These are phyloP conservation scores for Rubroshorea leprosula DNA, from an alignment of 345 rosid genomes.

Conservation along the genomic window DNA sequence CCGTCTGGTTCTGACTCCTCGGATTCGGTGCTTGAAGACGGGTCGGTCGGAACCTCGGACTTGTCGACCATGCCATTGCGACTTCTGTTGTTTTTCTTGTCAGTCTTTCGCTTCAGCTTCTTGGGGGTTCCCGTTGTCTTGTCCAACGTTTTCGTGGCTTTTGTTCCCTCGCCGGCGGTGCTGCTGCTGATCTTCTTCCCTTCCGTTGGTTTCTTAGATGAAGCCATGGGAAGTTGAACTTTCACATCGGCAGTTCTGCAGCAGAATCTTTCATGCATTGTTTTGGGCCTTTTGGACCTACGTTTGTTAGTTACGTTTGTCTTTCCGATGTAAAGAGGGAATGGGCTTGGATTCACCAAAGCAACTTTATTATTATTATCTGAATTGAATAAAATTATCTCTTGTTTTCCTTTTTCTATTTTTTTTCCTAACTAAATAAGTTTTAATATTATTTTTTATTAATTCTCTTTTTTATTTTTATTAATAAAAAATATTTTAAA, in stretches of 20 bases:
- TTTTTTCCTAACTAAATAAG: too few species aligned
- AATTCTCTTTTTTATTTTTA: too few species aligned
- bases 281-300: not conserved
- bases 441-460: too few species aligned
- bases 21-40: conserved; percentile 22
- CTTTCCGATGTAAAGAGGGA: not conserved
- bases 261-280: not conserved
- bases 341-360: too few species aligned
- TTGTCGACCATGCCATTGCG: conserved; percentile 12
- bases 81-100: conserved; percentile 1
- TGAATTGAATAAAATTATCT: too few species aligned
- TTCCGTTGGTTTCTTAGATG: conserved; percentile 11
- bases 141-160: not conserved
- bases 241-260: not conserved
- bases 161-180: not conserved
- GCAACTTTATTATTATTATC: too few species aligned
- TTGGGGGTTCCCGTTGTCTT: not conserved
- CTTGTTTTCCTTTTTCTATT: too few species aligned
- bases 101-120: conserved; percentile 2
- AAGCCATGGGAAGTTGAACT: conserved; percentile 10
- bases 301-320: not conserved
- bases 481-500: too few species aligned
- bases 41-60: conserved; percentile 1
- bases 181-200: not conserved
- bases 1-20: conserved; percentile 4